Percentiles rank a stretch among this genome's conserved stretches.
These are phyloP conservation scores for Takakia lepidozioides DNA, from an alignment of 225 moss, liverwort and hornwort species.

Conservation along the genomic window DNA sequence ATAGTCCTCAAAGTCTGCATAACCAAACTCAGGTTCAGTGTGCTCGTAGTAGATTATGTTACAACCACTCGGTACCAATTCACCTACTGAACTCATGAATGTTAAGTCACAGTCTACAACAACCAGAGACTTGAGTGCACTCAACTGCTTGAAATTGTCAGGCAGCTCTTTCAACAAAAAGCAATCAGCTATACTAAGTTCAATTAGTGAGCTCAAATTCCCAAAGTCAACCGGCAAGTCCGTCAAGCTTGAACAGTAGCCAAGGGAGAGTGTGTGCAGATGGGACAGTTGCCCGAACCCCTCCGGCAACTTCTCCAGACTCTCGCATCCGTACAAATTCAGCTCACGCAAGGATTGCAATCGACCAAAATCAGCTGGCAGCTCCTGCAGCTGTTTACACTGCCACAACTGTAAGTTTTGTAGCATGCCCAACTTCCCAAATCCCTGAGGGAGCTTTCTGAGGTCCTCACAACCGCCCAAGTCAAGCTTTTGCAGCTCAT, in stretches of 20 bases:
- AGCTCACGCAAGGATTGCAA: conserved; percentile 37
- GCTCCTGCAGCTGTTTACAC: conserved; percentile 28
- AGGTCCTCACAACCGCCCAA: conserved; percentile 51
- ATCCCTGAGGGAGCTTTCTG: conserved; percentile 22
- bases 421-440: conserved; percentile 29
- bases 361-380: conserved; percentile 41
- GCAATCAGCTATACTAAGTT: conserved; percentile 47
- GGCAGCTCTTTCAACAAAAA: conserved; percentile 19
- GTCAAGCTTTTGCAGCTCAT: conserved; percentile 31
- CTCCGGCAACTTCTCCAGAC: conserved; percentile 25
- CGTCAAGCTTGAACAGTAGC: conserved; percentile 31
- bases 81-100: conserved; percentile 18
- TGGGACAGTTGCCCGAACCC: conserved; percentile 36
- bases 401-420: conserved; percentile 44
- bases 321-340: conserved; percentile 41
- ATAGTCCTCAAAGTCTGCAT: no score
- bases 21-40: no score
- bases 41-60: conserved; percentile 14
- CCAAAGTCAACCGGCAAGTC: conserved; percentile 37
- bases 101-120: conserved; percentile 15
- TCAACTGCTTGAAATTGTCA: conserved; percentile 35
- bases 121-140: conserved; percentile 36
- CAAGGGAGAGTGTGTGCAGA: conserved; percentile 40
- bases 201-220: conserved; percentile 19
- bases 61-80: conserved; percentile 18